Conservation (phyloP, 2,329 filamentous ascomycete species). For the Nemania diffusa region DNA sequence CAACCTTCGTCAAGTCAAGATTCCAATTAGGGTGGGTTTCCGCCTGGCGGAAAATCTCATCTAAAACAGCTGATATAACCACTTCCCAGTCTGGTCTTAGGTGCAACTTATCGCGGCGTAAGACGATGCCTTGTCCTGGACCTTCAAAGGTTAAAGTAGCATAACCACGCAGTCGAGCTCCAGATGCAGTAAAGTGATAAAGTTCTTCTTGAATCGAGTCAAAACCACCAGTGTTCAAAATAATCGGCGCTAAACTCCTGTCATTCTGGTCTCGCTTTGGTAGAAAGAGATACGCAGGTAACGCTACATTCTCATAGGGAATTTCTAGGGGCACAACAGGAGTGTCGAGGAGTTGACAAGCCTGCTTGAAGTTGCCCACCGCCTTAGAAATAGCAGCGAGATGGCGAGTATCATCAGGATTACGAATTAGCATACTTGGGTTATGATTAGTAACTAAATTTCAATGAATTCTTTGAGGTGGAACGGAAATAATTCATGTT, state of each 20-base stretch:
- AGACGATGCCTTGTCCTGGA: not conserved
- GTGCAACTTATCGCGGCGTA: not conserved
- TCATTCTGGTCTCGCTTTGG: not conserved
- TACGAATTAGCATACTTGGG: constrained; percentile 1
- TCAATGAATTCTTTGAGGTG: not conserved
- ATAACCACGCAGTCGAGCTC: not conserved
- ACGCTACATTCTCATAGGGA: not conserved
- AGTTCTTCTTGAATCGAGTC: not conserved
- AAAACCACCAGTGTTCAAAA: not conserved
- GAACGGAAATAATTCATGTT: not conserved
- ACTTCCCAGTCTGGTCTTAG: not conserved
- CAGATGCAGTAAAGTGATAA: not conserved
- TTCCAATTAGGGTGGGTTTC: not conserved
- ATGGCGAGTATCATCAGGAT: not conserved
- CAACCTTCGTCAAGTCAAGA: not conserved
- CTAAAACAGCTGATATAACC: not conserved
- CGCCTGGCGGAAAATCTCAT: not conserved
- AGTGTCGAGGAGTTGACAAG: not conserved
- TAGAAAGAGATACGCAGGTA: not conserved
- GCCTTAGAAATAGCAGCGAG: not conserved
- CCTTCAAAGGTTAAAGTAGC: not conserved
- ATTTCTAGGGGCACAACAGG: not conserved
- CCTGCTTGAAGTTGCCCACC: not conserved
- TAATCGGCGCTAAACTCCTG: not conserved
- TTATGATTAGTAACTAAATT: not conserved